Conservation (phyloP, 352 stramenopile species). For the Blastocystis sp. region DNA sequence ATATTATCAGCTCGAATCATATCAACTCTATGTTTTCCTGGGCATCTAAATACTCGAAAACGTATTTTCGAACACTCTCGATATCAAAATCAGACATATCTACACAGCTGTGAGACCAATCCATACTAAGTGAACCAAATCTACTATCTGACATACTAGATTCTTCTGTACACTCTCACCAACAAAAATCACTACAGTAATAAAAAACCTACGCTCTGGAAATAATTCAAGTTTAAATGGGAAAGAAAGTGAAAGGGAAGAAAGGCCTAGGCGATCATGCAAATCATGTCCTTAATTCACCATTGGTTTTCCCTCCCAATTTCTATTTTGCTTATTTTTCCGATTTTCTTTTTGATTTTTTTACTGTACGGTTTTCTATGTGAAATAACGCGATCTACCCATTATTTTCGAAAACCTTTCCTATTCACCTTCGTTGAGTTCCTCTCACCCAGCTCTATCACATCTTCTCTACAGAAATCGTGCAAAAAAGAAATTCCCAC, state of each 20-base stretch:
- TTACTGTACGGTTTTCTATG: neutral
- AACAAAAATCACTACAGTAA: neutral
- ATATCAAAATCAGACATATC: slow-evolving; percentile 20
- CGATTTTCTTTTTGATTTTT: neutral
- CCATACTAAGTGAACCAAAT: neutral
- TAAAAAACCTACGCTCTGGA: neutral
- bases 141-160: neutral
- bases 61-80: neutral
- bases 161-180: neutral
- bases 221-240: neutral
- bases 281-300: too few species aligned
- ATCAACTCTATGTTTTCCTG: neutral
- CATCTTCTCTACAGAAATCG: too few species aligned
- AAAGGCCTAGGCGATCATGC: neutral
- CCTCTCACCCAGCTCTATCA: too few species aligned
- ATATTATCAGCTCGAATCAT: neutral
- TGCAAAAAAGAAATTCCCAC: slow-evolving; percentile 29
- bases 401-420: too few species aligned
- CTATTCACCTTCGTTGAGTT: too few species aligned
- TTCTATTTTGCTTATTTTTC: neutral
- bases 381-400: too few species aligned
- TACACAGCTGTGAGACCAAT: neutral
- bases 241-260: neutral
- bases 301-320: neutral
- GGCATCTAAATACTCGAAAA: neutral